Conservation (phyloP, 139 green algal genomes). For the Micractinium sp. region DNA sequence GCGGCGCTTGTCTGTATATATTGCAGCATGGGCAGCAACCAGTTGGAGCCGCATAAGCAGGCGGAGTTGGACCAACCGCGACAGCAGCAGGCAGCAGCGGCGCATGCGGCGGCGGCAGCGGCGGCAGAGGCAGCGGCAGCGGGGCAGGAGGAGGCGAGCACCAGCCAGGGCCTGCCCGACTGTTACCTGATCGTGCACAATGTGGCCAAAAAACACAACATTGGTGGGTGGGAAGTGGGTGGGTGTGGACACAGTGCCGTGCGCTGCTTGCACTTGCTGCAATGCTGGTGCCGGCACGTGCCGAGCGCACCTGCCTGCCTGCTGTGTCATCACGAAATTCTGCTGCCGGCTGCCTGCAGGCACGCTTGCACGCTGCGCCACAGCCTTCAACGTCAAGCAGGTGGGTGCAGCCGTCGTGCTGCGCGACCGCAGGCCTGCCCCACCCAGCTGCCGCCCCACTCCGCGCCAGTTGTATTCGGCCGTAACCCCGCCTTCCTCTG, state of each 20-base stretch:
- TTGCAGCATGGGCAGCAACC: no score
- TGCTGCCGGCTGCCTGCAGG: conserved; percentile 48
- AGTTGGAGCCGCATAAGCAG: no score
- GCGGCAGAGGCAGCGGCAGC: not conserved
- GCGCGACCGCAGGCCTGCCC: not conserved
- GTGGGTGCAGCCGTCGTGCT: conserved; percentile 18
- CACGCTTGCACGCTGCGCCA: conserved; percentile 44
- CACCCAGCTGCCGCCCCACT: not conserved
- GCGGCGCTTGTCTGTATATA: no score
- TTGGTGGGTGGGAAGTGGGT: conserved; percentile 53
- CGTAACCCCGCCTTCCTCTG: no score
- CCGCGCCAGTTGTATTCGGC: no score
- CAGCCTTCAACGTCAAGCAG: conserved; percentile 55
- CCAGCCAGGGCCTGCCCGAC: conserved; percentile 4
- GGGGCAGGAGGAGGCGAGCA: not conserved
- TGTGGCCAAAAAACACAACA: conserved; percentile 83
- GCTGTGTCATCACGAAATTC: not conserved
- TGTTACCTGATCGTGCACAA: conserved; percentile 85
- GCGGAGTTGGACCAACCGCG: no score
- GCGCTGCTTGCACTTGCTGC: no score
- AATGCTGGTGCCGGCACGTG: no score
- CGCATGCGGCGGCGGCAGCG: no score
- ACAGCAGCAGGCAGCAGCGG: no score
- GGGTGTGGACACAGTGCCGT: conserved; percentile 64
- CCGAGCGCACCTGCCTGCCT: not conserved